Base-by-base conservation (phyloP, 2,329 filamentous ascomycete genomes). In the Raffaelea arxii region DNA sequence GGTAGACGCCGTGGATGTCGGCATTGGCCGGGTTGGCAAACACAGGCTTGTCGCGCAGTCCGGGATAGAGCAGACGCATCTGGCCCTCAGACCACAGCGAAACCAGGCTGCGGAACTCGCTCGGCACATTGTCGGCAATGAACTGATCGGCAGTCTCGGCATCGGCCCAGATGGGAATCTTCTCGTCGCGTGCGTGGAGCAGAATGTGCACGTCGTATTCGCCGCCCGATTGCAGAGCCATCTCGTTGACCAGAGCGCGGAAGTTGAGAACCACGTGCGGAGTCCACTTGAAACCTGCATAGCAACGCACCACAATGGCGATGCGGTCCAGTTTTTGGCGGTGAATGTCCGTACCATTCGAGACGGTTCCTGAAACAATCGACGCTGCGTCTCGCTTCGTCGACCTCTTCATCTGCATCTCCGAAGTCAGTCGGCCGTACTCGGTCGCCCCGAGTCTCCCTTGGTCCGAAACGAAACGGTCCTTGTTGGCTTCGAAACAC, bases 141-240 rank as follows among this genome's bases (percentile, higher is more conserved):
- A 91, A 77, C 16, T 75, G 72, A 54, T 88, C 76, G 49, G 88
- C 86, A 0, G 80, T 83, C 25, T 76, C 72, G 18, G 84, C 78
- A 56, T 92, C 86, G 1, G 86, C 79, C 84, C 85, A 94, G 54
- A 94, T 87, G 39, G 84, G 85, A 37, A 82, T 67, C 56, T 85
- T 78, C 54, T 84, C 76, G 61, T 94, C 84, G 56, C 86, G 87
- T 53, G 94, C 86, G 54, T 94, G 87, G 35, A 94, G 75, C 30
- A 94, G 70, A 59, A 95, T 88, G 62, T 92, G 86, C 3, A 94
- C 73, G 4, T 77, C 75, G 56, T 92, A 94, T 60, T 94, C 86
- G 41, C 84, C 86, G 25, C 87, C 86, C 0, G 86, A 90, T 46
- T 78, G 72, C 42, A 95, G 68, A 7, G 82, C 79, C 10, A 94